These are phyloP conservation scores for maize (Zea mays) DNA, from an alignment of 176 grass and related monocot genomes.

Conservation along the genomic window Zm-B73-REFERENCE-NAM-5.0 NC_050097.1:135018001-135018500, in stretches of 20 bases:
- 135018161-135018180: neutral
- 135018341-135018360: neutral
- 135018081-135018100: too few relatives aligned
- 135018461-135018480: constrained; percentile 6
- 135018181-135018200: neutral
- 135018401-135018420: constrained; percentile 9
- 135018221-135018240: neutral
- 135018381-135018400: neutral
- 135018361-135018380: neutral
- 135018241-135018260: constrained; percentile 6
- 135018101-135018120: too few relatives aligned
- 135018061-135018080: too few relatives aligned
- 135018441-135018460: neutral
- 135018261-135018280: neutral
- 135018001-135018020: too few relatives aligned
- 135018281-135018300: neutral
- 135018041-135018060: too few relatives aligned
- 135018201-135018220: neutral
- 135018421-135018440: neutral
- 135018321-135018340: neutral
- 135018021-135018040: too few relatives aligned
- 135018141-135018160: too few relatives aligned
- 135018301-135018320: neutral
- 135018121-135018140: too few relatives aligned
- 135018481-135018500: constrained; percentile 27